phyloP scores from a whole-genome alignment of 345 rosid genomes.

The Turnera subulata region DNA sequence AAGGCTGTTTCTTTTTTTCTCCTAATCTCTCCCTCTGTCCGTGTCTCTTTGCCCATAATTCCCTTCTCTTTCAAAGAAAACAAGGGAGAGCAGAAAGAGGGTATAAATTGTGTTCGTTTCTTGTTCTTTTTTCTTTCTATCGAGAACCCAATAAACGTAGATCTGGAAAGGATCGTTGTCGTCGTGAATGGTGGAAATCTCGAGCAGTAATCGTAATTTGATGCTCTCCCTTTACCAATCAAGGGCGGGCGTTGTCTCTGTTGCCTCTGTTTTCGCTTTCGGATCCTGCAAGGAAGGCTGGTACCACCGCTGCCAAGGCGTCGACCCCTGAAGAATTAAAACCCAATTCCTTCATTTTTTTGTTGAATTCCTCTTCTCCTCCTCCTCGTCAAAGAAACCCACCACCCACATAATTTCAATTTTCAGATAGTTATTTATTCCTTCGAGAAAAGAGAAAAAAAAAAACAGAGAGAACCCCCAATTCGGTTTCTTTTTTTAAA shows the following conservation, averaged over 20 bases:
- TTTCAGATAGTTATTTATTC: slow-evolving; percentile 6
- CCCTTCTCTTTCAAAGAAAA: no score
- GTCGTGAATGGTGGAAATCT: slow-evolving; percentile 98
- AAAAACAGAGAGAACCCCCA: no score
- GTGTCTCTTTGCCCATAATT: no score
- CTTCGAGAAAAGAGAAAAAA: not conserved
- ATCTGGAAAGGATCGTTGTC: slow-evolving; percentile 2
- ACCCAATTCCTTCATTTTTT: not conserved
- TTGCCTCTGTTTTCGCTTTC: slow-evolving; percentile 64
- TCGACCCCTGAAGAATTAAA: slow-evolving; percentile 68
- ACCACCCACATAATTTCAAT: not conserved
- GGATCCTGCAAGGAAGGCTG: slow-evolving; percentile 99
- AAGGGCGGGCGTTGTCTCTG: slow-evolving; percentile 64
- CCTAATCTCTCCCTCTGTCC: no score
- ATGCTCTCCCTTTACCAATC: slow-evolving; percentile 77
- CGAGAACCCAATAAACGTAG: not conserved
- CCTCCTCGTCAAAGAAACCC: slow-evolving; percentile 1
- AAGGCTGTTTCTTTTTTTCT: no score
- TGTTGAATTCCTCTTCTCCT: slow-evolving; percentile 4
- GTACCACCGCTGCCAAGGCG: slow-evolving; percentile 97
- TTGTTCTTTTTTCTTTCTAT: no score
- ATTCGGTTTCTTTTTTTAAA: slow-evolving; percentile 9
- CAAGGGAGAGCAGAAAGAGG: no score
- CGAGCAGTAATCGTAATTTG: slow-evolving; percentile 37
- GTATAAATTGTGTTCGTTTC: no score